Evolutionary conservation across 331 rosid species (phyloP).

Genomic region (Malus hybrid): DNA sequence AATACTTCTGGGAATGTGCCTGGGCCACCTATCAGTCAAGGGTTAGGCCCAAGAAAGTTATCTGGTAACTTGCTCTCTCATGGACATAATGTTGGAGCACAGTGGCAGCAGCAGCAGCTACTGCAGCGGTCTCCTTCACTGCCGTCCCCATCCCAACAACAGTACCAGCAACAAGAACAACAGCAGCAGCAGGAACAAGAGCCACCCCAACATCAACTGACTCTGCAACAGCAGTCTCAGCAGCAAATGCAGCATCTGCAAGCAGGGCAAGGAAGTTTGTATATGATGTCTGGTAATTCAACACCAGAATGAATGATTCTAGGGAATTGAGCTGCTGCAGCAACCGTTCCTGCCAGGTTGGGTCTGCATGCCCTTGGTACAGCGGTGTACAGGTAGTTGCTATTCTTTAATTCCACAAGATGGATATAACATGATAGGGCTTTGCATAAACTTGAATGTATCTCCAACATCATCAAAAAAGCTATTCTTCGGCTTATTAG

Average conservation of each 20-base stretch:
- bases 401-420: background rate
- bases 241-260: conserved; percentile 52
- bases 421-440: background rate
- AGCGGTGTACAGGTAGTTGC: conserved; percentile 82
- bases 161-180: conserved; percentile 35
- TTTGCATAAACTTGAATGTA: background rate
- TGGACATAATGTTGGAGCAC: conserved; percentile 59
- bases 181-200: conserved; percentile 50
- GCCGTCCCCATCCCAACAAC: conserved; percentile 51
- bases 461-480: background rate
- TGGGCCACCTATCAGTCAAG: conserved; percentile 40
- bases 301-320: conserved; percentile 55
- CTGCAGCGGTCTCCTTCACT: conserved; percentile 48
- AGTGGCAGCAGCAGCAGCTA: conserved; percentile 53
- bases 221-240: conserved; percentile 57
- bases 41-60: conserved; percentile 51
- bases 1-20: conserved; percentile 53
- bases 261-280: conserved; percentile 59
- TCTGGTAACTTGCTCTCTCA: conserved; percentile 61
- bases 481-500: background rate
- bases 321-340: conserved; percentile 42
- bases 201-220: conserved; percentile 47
- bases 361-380: conserved; percentile 56
- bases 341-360: conserved; percentile 38
- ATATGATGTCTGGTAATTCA: conserved; percentile 53